Conservation (phyloP, 164 flowering plant species). For the Annona cherimola region DNA sequence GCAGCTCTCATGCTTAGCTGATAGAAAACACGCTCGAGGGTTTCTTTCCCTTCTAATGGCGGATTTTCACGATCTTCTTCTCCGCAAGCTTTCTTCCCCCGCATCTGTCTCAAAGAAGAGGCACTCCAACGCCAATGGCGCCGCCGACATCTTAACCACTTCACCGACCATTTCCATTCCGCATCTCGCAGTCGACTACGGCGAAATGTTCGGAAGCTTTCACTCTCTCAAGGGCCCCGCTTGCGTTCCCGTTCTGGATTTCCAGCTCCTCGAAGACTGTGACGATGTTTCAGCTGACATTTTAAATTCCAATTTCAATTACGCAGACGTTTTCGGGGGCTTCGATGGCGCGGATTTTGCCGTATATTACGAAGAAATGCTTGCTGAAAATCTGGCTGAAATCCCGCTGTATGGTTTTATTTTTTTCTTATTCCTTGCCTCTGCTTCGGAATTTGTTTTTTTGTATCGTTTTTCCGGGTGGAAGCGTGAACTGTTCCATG, state of each 20-base stretch:
- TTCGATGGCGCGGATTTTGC: slow-evolving; percentile 30
- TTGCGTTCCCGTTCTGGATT: slow-evolving; percentile 64
- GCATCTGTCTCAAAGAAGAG: slow-evolving; percentile 19
- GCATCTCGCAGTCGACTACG: slow-evolving; percentile 65
- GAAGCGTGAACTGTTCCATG: too few species aligned
- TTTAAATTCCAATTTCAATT: slow-evolving; percentile 43
- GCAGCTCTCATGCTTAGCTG: background rate
- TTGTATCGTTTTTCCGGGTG: too few species aligned
- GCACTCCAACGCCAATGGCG: slow-evolving; percentile 26
- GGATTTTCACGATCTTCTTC: slow-evolving; percentile 1
- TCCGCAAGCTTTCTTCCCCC: slow-evolving; percentile 3
- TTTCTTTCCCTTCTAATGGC: slow-evolving; percentile 5
- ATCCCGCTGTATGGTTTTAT: slow-evolving; percentile 21
- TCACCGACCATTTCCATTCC: slow-evolving; percentile 51
- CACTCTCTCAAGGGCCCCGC: slow-evolving; percentile 39
- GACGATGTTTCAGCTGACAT: slow-evolving; percentile 23
- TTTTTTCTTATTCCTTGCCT: background rate
- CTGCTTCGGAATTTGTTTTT: too few species aligned
- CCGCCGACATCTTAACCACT: slow-evolving; percentile 72
- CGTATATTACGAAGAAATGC: slow-evolving; percentile 42
- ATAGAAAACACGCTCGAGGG: background rate
- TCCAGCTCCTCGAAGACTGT: slow-evolving; percentile 36
- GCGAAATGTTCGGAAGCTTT: slow-evolving; percentile 74
- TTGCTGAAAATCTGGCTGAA: slow-evolving; percentile 15
- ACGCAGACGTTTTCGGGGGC: slow-evolving; percentile 56